Base-by-base conservation (phyloP, 495 filamentous ascomycete species). In the Aspergillus ellipticus region DNA sequence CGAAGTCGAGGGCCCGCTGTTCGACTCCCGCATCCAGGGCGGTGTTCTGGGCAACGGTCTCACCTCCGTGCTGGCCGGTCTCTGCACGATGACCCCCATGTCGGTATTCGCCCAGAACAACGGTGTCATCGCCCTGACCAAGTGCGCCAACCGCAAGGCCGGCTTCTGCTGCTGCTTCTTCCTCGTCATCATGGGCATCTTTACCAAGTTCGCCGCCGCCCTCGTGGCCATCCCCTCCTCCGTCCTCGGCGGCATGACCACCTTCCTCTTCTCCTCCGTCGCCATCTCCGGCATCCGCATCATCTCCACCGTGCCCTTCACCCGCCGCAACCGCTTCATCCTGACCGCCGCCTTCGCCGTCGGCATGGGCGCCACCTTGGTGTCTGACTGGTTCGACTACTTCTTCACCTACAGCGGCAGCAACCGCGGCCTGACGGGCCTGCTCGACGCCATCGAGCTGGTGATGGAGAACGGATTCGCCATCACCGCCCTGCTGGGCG, bases 181-280 rank as follows among this genome's bases (percentile, higher is more conserved):
- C 78, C 78, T 96, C 17, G 71, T 96, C 51, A 66, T 96, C 66
- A 91, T 92, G 87, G 92, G 92, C 41, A 76, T 96, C 58, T 95
- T 96, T 71, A 85, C 90, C 54, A 96, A 96, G 60, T 95, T 96
- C 68, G 90, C 92, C n/a, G 91, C 92, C 1, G 80, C 89, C 0
- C 81, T 96, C 1, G 88, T 93, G 9, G 76, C 90, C 39, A 96
- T 96, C 59, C 92, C 92, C 0, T 73, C 79, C 24, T 60, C 92
- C 2, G 90, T 96, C 0, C 76, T 96, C 4, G 92, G 92, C 49
- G 92, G 92, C 28, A 95, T 97, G 89, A 96, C 92, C 0, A 92
- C 90, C 2, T 96, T 96, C 72, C 78, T 97, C 15, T 96, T 96
- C 75, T 81, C 79, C 56, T 80, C 89, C 8, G 92, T 97, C 22